These are phyloP conservation scores for Allantophomopsis lycopodina DNA, from an alignment of 2,329 filamentous ascomycete species.

Conservation along the genomic window DNA sequence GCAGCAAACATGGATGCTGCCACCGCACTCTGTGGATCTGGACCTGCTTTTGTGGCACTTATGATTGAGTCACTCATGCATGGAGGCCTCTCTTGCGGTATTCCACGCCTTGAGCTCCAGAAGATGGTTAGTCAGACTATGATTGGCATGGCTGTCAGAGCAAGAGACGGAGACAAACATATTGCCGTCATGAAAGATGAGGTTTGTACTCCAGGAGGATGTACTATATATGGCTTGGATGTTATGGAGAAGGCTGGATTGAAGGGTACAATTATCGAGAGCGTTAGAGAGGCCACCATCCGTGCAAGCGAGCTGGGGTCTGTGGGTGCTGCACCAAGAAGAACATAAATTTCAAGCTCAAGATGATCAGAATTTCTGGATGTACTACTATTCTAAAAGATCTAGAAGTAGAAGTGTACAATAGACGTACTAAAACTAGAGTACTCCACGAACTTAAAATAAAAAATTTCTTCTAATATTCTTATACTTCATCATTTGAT, in stretches of 20 bases:
- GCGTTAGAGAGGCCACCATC: conserved; percentile 56
- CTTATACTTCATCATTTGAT: too few relatives aligned
- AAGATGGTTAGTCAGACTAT: conserved; percentile 71
- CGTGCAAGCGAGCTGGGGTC: conserved; percentile 51
- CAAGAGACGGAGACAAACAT: conserved; percentile 62
- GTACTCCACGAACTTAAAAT: too few relatives aligned
- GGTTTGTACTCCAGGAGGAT: conserved; percentile 65
- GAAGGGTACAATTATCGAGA: conserved; percentile 51
- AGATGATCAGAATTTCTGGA: too few relatives aligned
- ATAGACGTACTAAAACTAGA: too few relatives aligned
- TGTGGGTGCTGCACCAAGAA: background rate
- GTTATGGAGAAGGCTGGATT: conserved; percentile 62
- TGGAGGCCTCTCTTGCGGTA: conserved; percentile 65
- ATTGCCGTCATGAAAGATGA: conserved; percentile 63
- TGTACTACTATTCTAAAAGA: too few relatives aligned
- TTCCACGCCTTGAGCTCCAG: conserved; percentile 59
- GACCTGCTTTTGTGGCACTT: conserved; percentile 63
- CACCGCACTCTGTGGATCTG: conserved; percentile 62
- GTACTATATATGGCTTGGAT: conserved; percentile 61
- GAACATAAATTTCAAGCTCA: background rate
- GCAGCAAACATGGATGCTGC: conserved; percentile 56
- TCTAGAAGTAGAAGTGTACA: too few relatives aligned
- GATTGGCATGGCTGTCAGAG: conserved; percentile 54
- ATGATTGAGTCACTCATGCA: conserved; percentile 65
- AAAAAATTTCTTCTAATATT: too few relatives aligned